These are phyloP conservation scores for Pseudognaphalium luteoalbum DNA, from an alignment of 129 eudicot genomes.

Conservation along the genomic window DNA sequence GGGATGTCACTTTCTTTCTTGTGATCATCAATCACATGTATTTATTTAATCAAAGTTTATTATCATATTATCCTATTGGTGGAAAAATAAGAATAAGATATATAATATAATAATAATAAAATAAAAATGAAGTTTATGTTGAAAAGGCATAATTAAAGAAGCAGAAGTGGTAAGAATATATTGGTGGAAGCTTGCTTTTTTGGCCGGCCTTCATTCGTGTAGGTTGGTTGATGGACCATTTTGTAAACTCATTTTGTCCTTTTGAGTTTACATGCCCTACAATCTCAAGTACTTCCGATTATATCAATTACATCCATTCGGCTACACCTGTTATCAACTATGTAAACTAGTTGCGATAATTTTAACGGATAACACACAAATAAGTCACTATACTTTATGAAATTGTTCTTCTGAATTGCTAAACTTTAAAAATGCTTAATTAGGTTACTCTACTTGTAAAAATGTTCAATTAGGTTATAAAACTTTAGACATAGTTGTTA, in stretches of 20 bases:
- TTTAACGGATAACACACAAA: too few species aligned
- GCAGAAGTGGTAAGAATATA: constrained; percentile 24
- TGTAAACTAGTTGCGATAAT: too few species aligned
- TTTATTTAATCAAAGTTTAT: neutral
- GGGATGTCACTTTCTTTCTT: constrained; percentile 36
- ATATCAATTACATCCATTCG: neutral
- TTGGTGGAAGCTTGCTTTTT: constrained; percentile 32
- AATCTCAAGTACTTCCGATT: constrained; percentile 1
- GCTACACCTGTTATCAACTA: neutral
- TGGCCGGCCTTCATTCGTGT: constrained; percentile 22
- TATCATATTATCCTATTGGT: constrained; percentile 22
- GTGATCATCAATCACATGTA: constrained; percentile 48
- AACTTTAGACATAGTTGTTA: too few species aligned
- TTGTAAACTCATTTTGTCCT: neutral
- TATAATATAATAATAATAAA: neutral
- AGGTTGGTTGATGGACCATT: constrained; percentile 15
- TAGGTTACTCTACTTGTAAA: too few species aligned
- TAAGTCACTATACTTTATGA: too few species aligned
- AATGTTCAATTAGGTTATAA: too few species aligned
- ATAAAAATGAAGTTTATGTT: constrained; percentile 3
- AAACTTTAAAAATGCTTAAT: too few species aligned
- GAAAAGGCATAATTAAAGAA: constrained; percentile 1
- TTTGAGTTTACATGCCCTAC: constrained; percentile 18
- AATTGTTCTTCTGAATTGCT: too few species aligned
- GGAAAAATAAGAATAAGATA: neutral